Percentiles rank a stretch among this genome's conserved stretches.
Conservation (phyloP, 345 rosid genomes). For the Melaleuca quinquenervia region DNA sequence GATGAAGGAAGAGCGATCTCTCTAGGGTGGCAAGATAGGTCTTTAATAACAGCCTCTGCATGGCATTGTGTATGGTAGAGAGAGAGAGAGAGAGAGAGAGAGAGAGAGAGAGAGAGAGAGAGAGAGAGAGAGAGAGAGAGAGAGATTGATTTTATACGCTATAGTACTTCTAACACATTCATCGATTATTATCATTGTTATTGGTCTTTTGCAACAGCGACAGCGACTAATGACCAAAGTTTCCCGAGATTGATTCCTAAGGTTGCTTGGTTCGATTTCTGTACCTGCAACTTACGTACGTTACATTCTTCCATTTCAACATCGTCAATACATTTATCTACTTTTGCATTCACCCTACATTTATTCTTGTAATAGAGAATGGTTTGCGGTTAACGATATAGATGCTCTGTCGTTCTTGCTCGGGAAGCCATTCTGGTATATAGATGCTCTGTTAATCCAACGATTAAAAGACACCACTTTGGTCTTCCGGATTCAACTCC, state of each 20-base stretch:
- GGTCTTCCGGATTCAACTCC: neutral
- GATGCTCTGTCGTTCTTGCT: too few species aligned
- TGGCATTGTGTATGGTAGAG: conserved; percentile 33
- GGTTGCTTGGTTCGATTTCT: neutral
- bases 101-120: neutral
- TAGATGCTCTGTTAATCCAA: too few species aligned
- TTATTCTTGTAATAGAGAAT: neutral
- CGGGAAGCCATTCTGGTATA: too few species aligned
- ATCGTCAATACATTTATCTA: neutral
- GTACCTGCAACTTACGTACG: neutral
- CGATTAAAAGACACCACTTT: too few species aligned
- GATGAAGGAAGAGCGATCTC: conserved; percentile 46
- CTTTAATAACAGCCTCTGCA: conserved; percentile 48
- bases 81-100: neutral
- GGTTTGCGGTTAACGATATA: neutral
- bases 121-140: neutral
- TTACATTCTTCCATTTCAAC: neutral
- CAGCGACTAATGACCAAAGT: neutral
- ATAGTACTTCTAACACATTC: neutral
- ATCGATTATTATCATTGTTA: neutral
- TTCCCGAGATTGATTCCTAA: neutral
- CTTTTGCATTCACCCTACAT: neutral
- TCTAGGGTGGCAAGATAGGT: conserved; percentile 57
- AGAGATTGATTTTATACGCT: neutral
- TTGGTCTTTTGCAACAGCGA: neutral